Conservation (phyloP, 371 early-diverging fungal genomes). For the Mortierella sp. region DNA sequence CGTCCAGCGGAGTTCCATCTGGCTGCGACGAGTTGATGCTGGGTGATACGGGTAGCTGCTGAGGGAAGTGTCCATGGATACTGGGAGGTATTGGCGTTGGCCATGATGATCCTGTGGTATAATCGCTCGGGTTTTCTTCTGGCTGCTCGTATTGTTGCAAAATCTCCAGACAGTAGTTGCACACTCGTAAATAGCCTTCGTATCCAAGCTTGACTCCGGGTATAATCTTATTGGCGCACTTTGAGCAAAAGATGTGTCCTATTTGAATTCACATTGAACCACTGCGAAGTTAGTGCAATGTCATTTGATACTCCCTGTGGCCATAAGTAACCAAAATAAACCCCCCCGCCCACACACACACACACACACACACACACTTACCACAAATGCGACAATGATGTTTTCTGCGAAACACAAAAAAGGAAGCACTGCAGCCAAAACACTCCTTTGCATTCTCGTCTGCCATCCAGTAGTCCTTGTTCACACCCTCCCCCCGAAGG, state of each 20-base stretch:
- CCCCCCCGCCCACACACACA: neutral
- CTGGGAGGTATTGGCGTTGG: slow-evolving; percentile 23
- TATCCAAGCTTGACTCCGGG: slow-evolving; percentile 80
- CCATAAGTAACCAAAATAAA: neutral
- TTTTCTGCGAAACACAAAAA: slow-evolving; percentile 77
- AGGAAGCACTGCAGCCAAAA: slow-evolving; percentile 80
- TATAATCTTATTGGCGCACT: slow-evolving; percentile 84
- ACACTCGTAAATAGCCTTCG: slow-evolving; percentile 82
- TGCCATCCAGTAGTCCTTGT: slow-evolving; percentile 86
- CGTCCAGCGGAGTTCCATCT: slow-evolving; percentile 54
- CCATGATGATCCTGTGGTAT: slow-evolving; percentile 36
- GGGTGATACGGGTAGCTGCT: slow-evolving; percentile 30
- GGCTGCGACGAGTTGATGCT: slow-evolving; percentile 20
- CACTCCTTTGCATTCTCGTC: slow-evolving; percentile 86
- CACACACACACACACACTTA: too few species aligned
- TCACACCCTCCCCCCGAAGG: slow-evolving; percentile 71
- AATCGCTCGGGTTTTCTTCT: slow-evolving; percentile 31
- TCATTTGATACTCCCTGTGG: too few species aligned
- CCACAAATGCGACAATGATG: slow-evolving; percentile 92
- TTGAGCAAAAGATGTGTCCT: slow-evolving; percentile 87
- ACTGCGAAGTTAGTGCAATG: neutral
- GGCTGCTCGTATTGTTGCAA: slow-evolving; percentile 67
- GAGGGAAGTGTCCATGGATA: slow-evolving; percentile 23
- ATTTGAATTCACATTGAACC: neutral
- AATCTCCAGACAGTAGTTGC: slow-evolving; percentile 79